phyloP scores from a whole-genome alignment of 139 green algal genomes.

The Mesostigma viride region DNA sequence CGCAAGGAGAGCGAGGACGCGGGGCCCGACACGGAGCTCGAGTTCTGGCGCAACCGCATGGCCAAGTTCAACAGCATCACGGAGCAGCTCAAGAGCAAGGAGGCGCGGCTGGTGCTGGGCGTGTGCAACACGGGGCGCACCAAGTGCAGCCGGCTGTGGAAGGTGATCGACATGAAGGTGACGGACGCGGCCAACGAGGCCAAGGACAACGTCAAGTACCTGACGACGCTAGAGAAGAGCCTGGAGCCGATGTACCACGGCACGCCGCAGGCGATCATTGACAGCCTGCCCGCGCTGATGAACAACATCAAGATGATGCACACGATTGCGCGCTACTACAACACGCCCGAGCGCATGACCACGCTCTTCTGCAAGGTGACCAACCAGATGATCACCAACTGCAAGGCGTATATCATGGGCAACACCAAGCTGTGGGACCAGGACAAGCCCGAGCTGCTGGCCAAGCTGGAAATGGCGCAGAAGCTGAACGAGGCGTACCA shows the following conservation, averaged over 20 bases:
- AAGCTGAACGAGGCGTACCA: constrained; percentile 53
- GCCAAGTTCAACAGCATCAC: constrained; percentile 66
- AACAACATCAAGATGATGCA: constrained; percentile 74
- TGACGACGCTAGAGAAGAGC: constrained; percentile 68
- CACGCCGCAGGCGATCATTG: constrained; percentile 50
- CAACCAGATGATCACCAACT: constrained; percentile 65
- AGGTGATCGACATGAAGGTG: constrained; percentile 59
- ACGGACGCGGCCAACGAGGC: constrained; percentile 78
- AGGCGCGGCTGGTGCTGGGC: constrained; percentile 61
- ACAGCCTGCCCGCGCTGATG: constrained; percentile 60
- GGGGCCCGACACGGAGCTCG: constrained; percentile 73
- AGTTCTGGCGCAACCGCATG: constrained; percentile 72
- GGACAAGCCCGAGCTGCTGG: constrained; percentile 51
- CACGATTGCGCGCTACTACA: constrained; percentile 80
- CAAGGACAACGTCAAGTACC: constrained; percentile 87
- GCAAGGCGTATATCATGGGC: constrained; percentile 53
- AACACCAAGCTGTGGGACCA: constrained; percentile 68
- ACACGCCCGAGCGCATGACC: constrained; percentile 65
- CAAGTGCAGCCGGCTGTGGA: constrained; percentile 54
- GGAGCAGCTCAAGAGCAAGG: constrained; percentile 69
- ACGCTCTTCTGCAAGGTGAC: constrained; percentile 71
- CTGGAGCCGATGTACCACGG: constrained; percentile 66
- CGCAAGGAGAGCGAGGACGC: constrained; percentile 37
- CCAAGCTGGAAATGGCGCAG: constrained; percentile 37
- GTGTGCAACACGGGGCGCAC: constrained; percentile 41